Evolutionary conservation across 257 asterid species (phyloP).

Genomic region (Salvia rosmarinus): DNA sequence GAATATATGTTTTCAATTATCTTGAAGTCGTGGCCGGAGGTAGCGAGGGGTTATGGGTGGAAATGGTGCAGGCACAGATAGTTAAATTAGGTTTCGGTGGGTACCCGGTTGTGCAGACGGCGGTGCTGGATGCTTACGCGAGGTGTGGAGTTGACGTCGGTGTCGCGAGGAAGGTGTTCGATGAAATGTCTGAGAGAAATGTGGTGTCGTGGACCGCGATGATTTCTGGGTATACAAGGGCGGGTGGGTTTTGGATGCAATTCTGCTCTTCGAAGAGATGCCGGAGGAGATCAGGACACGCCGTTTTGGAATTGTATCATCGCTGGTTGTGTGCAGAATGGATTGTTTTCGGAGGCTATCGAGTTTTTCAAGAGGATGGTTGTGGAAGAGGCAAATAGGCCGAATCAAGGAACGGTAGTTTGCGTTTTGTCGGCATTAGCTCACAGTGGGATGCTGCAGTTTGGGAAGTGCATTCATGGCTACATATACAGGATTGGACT

Average conservation of each 20-base stretch:
- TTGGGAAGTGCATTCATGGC: slow-evolving; percentile 77
- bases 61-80: slow-evolving; percentile 64
- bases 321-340: slow-evolving; percentile 76
- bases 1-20: slow-evolving; percentile 63
- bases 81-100: slow-evolving; percentile 58
- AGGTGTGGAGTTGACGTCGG: slow-evolving; percentile 50
- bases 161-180: slow-evolving; percentile 73
- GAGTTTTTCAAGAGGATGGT: slow-evolving; percentile 68
- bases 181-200: slow-evolving; percentile 81
- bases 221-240: slow-evolving; percentile 75
- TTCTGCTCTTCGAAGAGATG: slow-evolving; percentile 62
- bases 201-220: slow-evolving; percentile 91
- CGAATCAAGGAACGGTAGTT: slow-evolving; percentile 70
- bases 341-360: slow-evolving; percentile 70
- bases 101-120: slow-evolving; percentile 65
- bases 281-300: slow-evolving; percentile 56
- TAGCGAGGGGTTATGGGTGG: slow-evolving; percentile 49
- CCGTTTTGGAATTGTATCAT: slow-evolving; percentile 83
- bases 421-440: slow-evolving; percentile 76
- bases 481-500: slow-evolving; percentile 52
- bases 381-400: slow-evolving; percentile 42
- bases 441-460: slow-evolving; percentile 64
- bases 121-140: slow-evolving; percentile 61
- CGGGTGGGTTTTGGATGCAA: slow-evolving; percentile 59
- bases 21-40: slow-evolving; percentile 64